Evolutionary conservation across 306 rosid genomes (phyloP).

Genomic region (Senna siamea): DNA sequence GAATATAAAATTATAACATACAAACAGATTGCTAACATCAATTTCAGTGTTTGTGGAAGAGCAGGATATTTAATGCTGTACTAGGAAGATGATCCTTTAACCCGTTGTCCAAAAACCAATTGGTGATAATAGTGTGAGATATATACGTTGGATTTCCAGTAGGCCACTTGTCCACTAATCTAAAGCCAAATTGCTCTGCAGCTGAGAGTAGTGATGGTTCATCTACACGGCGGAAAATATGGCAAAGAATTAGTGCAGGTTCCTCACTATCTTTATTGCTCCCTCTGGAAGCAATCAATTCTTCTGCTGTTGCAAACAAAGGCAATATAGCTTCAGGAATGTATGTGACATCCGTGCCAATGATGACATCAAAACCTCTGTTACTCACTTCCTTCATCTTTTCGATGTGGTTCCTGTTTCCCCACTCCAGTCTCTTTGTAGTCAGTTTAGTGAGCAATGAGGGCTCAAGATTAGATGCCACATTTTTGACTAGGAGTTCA

Average conservation of each 20-base stretch:
- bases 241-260: conserved; percentile 75
- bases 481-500: conserved; percentile 63
- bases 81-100: conserved; percentile 52
- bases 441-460: conserved; percentile 51
- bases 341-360: conserved; percentile 89
- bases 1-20: not conserved
- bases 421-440: conserved; percentile 69
- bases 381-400: conserved; percentile 56
- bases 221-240: conserved; percentile 72
- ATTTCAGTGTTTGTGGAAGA: conserved; percentile 55
- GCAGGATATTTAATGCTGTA: conserved; percentile 68
- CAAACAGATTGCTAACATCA: conserved; percentile 10
- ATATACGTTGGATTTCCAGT: conserved; percentile 34
- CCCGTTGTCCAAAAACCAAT: conserved; percentile 66
- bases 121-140: conserved; percentile 48
- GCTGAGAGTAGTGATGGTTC: conserved; percentile 76
- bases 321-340: conserved; percentile 78
- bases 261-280: conserved; percentile 35
- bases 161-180: conserved; percentile 75
- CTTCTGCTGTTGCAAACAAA: conserved; percentile 78
- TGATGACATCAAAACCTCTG: conserved; percentile 72
- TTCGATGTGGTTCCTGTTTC: conserved; percentile 67
- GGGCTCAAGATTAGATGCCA: conserved; percentile 61
- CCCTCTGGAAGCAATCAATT: conserved; percentile 53
- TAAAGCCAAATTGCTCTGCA: conserved; percentile 65